Evolutionary conservation across 805 yeast genomes (phyloP), one percentile per base, ranked within the genome.

Genomic region (Isabelozyma heimii): DNA sequence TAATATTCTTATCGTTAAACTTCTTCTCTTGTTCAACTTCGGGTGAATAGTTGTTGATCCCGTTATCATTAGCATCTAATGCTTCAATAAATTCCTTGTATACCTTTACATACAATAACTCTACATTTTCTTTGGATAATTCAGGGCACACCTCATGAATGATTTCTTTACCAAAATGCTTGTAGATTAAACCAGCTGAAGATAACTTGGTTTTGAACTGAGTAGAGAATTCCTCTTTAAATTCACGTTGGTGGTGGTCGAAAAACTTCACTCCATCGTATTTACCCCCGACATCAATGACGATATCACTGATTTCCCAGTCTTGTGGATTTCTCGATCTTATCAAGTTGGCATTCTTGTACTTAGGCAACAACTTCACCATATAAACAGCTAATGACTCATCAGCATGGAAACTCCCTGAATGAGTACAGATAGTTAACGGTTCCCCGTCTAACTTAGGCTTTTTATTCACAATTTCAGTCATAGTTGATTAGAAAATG

Each of bases 241-340:
- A 94, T 15, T 87, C 98, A 54, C 97, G 82, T 74, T 94, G 99
- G 71, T 94, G 99, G 65, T 94, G 99, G 66, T 94, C 99, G 66
- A 89, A 92, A 66, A 77, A 89, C 70, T 91, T 91, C 40, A 73
- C 75, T 12, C 87, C 88, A 63, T 91, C 97, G 67, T 91, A 94
- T 63, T 87, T 78, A 12, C 96, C 99, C 62, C 95, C 81, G 45
- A 94, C 99, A 70, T 94, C 99, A 48, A 94, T 92, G 33, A 94
- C 96, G 49, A 94, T 87, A 66, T 92, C 97, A 60, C 95, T 83
- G 41, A 72, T 75, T 56, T 89, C 97, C 87, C 97, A 87, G 48
- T 82, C 86, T 13, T 73, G 81, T 8, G 91, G 87, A 52, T 85
- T 85, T 73, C 99, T 82, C 3, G 97, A 87, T 66, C 99, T 84